phyloP scores from a whole-genome alignment of 805 yeast genomes.

The Candida xyloterini region DNA sequence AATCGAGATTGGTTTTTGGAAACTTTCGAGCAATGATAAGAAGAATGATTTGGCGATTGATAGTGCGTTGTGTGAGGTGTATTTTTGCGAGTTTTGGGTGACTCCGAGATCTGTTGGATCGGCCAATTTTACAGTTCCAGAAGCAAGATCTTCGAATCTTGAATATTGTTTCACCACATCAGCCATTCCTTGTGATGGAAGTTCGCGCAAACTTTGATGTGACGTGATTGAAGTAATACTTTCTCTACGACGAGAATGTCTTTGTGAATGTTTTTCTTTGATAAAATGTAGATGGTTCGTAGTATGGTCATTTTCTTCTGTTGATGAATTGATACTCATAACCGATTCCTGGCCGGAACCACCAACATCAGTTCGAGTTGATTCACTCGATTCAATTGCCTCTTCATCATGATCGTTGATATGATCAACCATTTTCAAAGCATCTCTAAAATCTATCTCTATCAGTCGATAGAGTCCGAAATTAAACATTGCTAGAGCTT shows the following conservation, averaged over 20 bases:
- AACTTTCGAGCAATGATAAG: constrained; percentile 38
- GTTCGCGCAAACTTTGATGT: constrained; percentile 26
- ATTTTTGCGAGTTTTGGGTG: neutral
- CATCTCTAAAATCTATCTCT: constrained; percentile 60
- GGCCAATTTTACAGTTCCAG: constrained; percentile 16
- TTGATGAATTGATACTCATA: constrained; percentile 15
- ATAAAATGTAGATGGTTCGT: constrained; percentile 4
- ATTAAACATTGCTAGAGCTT: constrained; percentile 67
- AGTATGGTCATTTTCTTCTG: neutral
- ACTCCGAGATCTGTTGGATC: constrained; percentile 17
- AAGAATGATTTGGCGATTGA: constrained; percentile 5
- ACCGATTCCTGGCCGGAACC: neutral
- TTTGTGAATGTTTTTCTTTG: constrained; percentile 5
- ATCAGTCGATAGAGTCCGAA: constrained; percentile 71
- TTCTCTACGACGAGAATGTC: constrained; percentile 5
- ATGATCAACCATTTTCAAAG: constrained; percentile 21
- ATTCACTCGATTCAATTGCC: constrained; percentile 16
- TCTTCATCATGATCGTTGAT: constrained; percentile 25
- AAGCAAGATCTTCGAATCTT: constrained; percentile 37
- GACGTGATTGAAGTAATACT: constrained; percentile 13
- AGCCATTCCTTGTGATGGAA: constrained; percentile 41
- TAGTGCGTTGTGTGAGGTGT: constrained; percentile 4
- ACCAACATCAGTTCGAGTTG: constrained; percentile 10
- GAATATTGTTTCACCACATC: constrained; percentile 54
- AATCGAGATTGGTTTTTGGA: constrained; percentile 68